Conservation (phyloP, 148 eudicot genomes). For the Spergularia bocconei region DNA sequence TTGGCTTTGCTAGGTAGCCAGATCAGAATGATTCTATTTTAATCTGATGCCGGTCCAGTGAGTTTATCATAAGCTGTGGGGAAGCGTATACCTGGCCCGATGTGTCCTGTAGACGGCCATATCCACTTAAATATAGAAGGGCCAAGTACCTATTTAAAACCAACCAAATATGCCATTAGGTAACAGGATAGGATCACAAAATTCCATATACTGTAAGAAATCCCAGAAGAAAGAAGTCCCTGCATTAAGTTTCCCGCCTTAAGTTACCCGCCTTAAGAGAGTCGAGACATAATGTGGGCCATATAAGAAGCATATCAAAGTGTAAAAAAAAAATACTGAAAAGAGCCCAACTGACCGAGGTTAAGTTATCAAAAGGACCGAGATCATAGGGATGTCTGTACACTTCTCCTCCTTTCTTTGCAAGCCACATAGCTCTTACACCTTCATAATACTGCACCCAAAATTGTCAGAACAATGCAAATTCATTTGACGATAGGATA, state of each 20-base stretch:
- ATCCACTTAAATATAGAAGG: constrained; percentile 72
- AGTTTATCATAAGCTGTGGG: constrained; percentile 54
- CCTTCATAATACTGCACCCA: constrained; percentile 87
- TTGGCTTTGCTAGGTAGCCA: constrained; percentile 4
- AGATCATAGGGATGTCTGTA: constrained; percentile 94
- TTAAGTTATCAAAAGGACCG: constrained; percentile 76
- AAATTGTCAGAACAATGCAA: neutral
- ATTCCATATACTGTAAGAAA: neutral
- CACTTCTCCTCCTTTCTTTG: constrained; percentile 90
- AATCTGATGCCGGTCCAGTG: constrained; percentile 23
- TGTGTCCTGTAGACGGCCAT: constrained; percentile 58
- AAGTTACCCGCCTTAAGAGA: no score
- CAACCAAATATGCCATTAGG: constrained; percentile 11
- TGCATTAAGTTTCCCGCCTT: no score
- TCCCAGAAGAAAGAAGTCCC: neutral
- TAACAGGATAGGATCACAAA: neutral
- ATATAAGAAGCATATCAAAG: neutral
- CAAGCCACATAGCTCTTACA: constrained; percentile 96
- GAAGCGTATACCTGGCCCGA: constrained; percentile 79
- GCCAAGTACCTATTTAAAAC: constrained; percentile 61
- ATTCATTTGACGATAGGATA: neutral
- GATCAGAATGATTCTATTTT: constrained; percentile 1
- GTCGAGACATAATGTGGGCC: neutral
- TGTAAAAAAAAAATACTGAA: neutral
- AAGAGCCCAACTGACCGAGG: constrained; percentile 44